phyloP scores from a whole-genome alignment of 108 stramenopile species.

The Parietichytrium sp. region DNA sequence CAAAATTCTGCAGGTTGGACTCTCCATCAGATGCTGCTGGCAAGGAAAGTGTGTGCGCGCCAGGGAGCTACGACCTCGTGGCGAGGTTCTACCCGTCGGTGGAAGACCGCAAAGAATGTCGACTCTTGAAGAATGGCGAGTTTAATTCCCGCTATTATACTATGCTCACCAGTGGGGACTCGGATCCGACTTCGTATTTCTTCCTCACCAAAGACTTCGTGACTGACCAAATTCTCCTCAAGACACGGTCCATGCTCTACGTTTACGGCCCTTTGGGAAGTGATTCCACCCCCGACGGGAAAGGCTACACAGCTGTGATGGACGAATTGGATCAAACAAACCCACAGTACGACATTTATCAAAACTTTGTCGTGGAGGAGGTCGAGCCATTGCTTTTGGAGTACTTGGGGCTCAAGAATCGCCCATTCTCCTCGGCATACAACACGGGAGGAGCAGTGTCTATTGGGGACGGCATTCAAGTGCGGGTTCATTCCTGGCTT shows the following conservation, averaged over 20 bases:
- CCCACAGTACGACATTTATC: not conserved
- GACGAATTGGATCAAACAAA: not conserved
- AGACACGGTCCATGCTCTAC: not conserved
- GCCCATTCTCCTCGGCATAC: conserved; percentile 11
- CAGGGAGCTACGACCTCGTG: not conserved
- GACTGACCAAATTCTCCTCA: not conserved
- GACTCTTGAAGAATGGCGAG: not conserved
- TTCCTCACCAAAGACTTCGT: not conserved
- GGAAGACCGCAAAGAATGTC: not conserved
- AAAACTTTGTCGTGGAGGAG: not conserved
- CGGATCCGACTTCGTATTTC: not conserved
- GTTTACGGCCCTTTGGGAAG: not conserved
- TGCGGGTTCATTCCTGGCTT: not conserved
- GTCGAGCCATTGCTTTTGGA: too few relatives aligned
- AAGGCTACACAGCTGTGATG: not conserved
- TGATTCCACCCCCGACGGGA: conserved; percentile 1
- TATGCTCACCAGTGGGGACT: too few relatives aligned
- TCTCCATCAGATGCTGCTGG: not conserved
- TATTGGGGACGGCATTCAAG: not conserved
- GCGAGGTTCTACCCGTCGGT: not conserved
- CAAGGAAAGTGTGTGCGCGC: not conserved
- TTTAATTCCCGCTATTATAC: not conserved
- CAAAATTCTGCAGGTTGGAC: not conserved
- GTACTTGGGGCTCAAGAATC: too few relatives aligned
- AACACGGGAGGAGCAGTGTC: not conserved